These are phyloP conservation scores for Withania somnifera DNA, from an alignment of 305 asterid genomes.

Conservation along the genomic window DNA sequence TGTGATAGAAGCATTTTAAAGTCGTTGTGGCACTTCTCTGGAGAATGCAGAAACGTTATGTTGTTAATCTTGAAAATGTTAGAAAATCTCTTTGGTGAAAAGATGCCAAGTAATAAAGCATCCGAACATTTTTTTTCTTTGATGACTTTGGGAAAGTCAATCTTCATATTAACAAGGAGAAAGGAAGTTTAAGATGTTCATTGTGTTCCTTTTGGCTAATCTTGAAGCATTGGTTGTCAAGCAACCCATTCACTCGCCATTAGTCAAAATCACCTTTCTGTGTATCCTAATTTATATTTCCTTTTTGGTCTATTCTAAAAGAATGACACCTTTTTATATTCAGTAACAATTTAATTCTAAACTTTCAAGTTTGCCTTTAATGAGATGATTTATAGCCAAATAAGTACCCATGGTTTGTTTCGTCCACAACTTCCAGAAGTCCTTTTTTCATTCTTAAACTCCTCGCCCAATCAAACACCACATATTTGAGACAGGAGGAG, in stretches of 20 bases:
- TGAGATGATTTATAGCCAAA: no score
- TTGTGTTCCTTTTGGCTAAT: neutral
- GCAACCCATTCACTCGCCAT: neutral
- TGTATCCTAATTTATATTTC: neutral
- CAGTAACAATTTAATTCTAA: no score
- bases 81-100: neutral
- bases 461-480: no score
- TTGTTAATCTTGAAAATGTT: neutral
- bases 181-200: neutral
- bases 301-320: no score
- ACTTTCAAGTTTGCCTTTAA: no score
- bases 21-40: neutral
- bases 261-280: neutral
- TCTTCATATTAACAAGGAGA: neutral
- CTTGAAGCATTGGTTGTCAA: neutral
- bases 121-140: neutral
- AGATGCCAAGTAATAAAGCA: neutral
- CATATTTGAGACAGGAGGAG: no score
- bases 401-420: no score
- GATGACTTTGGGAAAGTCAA: neutral
- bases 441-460: no score
- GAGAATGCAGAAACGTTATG: neutral
- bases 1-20: neutral
- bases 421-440: no score
- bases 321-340: no score